Evolutionary conservation across 2,329 filamentous ascomycete species (phyloP), one percentile per base, ranked within the genome.

Genomic region (Epichloe baconii): DNA sequence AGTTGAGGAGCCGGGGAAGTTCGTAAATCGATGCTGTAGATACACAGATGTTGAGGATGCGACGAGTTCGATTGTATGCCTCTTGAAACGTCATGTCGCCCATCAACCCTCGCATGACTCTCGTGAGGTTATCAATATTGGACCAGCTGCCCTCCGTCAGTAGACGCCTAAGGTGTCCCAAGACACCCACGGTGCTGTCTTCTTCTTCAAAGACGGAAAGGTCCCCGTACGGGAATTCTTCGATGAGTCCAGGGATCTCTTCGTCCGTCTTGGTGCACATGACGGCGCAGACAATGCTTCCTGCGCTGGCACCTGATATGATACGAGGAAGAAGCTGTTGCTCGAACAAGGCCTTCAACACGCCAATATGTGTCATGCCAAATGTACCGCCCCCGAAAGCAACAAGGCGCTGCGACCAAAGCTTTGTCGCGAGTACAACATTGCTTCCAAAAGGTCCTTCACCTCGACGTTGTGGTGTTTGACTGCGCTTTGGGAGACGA

Each of bases 71-170:
- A 63, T 95, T 95, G 70, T 96, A 96, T 1, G 89, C 88, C 67
- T 97, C 91, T 62, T 91, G 87, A 59, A 97, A 97, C 0, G 91
- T 97, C 60, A 95, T 84, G 59, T 96, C 87, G 38, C 89, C 89
- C 7, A 95, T 75, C 61, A 93, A 72, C 35, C 75, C 75, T 50
- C 80, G 79, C 87, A 97, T 93, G 5, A 95, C 88, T 45, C 83
- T 77, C 2, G 80, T 83, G 47, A 96, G 71, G 64, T 95, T 82
- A 23, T 79, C 78, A 59, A 94, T 94, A 61, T 96, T 88, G 55
- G 90, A 87, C 71, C 91, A 84, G 44, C 83, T 84, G 1, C 88
- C 88, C 58, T 86, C 79, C n/a, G 87, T 94, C 36, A 94, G 68
- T 47, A 95, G 73, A 34, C 88, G 77, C 17, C 80, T 79, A 7